A percentile compares a stretch with the other conserved stretches of the same genome.
Conservation (phyloP, 768 basidiomycete genomes). For the Calocybe gangraenosa region DNA sequence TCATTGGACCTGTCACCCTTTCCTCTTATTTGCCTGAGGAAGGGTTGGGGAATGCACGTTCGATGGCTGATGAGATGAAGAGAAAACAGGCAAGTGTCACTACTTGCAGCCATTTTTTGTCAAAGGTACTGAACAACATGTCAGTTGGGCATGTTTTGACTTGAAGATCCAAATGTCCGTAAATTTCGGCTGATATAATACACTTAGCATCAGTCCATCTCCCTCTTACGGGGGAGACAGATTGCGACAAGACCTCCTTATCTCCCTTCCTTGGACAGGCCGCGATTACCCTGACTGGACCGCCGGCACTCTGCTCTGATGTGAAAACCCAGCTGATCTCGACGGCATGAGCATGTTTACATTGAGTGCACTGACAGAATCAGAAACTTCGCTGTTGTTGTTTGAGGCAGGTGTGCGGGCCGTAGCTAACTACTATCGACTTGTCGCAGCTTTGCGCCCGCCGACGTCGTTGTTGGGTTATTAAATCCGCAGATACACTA, state of each 20-base stretch:
- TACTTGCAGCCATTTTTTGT: too few species aligned
- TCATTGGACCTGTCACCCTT: background rate
- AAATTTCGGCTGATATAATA: slow-evolving; percentile 1
- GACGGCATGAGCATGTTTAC: background rate
- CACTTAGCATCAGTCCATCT: background rate
- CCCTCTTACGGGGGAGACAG: background rate
- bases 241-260: slow-evolving; percentile 2
- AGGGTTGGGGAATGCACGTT: too few species aligned
- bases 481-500: too few species aligned
- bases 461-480: background rate
- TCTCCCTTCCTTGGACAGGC: slow-evolving; percentile 1
- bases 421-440: background rate
- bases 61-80: too few species aligned
- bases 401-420: background rate
- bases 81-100: too few species aligned
- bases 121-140: too few species aligned
- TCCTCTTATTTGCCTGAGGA: background rate
- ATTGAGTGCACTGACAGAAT: background rate
- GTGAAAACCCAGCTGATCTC: background rate
- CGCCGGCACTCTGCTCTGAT: slow-evolving; percentile 1
- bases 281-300: slow-evolving; percentile 1
- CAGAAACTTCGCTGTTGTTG: background rate
- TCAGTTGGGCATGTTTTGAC: background rate
- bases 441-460: background rate
- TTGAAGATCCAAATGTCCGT: background rate